phyloP scores from a whole-genome alignment of 495 filamentous ascomycete species.

The Xylaria venustula region DNA sequence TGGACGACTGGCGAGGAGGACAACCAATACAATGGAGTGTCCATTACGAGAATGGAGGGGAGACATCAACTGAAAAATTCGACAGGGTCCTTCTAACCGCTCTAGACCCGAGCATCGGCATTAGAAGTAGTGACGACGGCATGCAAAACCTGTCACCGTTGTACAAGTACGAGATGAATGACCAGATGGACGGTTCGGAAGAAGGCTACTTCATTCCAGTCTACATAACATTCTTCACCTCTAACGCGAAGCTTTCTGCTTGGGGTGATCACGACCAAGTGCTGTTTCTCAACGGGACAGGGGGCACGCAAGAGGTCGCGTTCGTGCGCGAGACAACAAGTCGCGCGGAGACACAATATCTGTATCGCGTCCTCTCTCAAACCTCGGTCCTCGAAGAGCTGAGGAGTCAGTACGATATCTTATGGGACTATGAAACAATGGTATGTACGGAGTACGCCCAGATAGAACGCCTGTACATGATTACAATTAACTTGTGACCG shows the following conservation, averaged over 20 bases:
- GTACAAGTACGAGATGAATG: background rate
- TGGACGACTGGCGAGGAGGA: slow-evolving; percentile 8
- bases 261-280: slow-evolving; percentile 14
- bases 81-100: slow-evolving; percentile 26
- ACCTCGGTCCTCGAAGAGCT: slow-evolving; percentile 7
- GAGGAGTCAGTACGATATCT: slow-evolving; percentile 10
- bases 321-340: background rate
- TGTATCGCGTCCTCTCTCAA: slow-evolving; percentile 25
- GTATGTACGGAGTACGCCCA: slow-evolving; percentile 1
- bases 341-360: slow-evolving; percentile 13
- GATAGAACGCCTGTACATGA: too few relatives aligned
- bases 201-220: slow-evolving; percentile 10
- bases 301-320: slow-evolving; percentile 13
- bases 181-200: background rate
- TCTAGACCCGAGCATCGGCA: slow-evolving; percentile 11
- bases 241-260: background rate
- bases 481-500: background rate
- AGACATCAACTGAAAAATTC: slow-evolving; percentile 16
- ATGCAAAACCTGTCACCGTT: slow-evolving; percentile 7
- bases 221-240: slow-evolving; percentile 24
- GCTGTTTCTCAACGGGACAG: slow-evolving; percentile 19
- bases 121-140: background rate
- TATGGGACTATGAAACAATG: slow-evolving; percentile 21
- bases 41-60: slow-evolving; percentile 1
- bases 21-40: slow-evolving; percentile 23